Evolutionary conservation across 1,139 yeast species (phyloP).

Genomic region (Yamadazyma blattariae): DNA sequence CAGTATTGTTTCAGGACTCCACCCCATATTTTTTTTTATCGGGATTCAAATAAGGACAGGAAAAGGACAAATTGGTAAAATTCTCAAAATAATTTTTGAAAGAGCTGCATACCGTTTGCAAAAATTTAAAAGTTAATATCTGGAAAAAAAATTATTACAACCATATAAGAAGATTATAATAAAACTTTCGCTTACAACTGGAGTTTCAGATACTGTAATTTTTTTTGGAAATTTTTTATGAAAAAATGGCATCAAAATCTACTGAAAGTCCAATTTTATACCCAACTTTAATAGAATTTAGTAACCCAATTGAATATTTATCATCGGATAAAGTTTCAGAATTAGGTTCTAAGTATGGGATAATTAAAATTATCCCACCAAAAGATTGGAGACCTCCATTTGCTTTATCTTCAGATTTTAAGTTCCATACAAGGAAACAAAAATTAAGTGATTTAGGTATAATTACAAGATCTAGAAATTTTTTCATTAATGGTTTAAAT

Average conservation of each 20-base stretch:
- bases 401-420: slow-evolving; percentile 51
- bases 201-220: too few relatives aligned
- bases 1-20: too few relatives aligned
- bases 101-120: too few relatives aligned
- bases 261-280: slow-evolving; percentile 53
- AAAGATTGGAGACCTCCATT: slow-evolving; percentile 51
- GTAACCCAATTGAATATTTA: slow-evolving; percentile 59
- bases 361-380: slow-evolving; percentile 68
- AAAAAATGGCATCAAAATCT: slow-evolving; percentile 13
- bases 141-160: too few relatives aligned
- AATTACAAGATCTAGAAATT: slow-evolving; percentile 57
- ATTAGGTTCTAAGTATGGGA: slow-evolving; percentile 61
- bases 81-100: too few relatives aligned
- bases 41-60: too few relatives aligned
- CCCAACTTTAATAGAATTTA: slow-evolving; percentile 56
- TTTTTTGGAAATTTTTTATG: too few relatives aligned
- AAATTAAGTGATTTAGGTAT: slow-evolving; percentile 62
- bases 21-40: too few relatives aligned
- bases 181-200: too few relatives aligned
- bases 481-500: slow-evolving; percentile 58
- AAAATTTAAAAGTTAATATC: too few relatives aligned
- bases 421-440: slow-evolving; percentile 66
- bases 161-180: too few relatives aligned
- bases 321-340: slow-evolving; percentile 47
- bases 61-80: too few relatives aligned